Conservation (phyloP, 768 basidiomycete species). For the Boletus rubescentipes region DNA sequence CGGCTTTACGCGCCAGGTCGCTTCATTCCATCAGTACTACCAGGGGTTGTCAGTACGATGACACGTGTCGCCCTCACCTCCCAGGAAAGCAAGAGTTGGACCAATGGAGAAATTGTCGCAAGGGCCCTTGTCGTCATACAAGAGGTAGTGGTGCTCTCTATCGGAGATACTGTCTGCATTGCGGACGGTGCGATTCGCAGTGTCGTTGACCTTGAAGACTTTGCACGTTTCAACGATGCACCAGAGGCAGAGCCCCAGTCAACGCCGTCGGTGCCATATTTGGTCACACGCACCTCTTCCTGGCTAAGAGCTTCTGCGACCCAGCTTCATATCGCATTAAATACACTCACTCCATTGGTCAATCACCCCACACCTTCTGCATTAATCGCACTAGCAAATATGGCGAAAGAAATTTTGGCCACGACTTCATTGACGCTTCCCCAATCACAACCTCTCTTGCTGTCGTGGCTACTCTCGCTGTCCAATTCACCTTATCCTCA, state of each 20-base stretch:
- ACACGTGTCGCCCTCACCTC: conserved; percentile 65
- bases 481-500: conserved; percentile 56
- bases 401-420: conserved; percentile 55
- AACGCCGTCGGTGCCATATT: conserved; percentile 37
- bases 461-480: conserved; percentile 73
- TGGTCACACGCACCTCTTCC: conserved; percentile 59
- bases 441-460: conserved; percentile 61
- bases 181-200: conserved; percentile 55
- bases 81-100: conserved; percentile 59
- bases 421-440: conserved; percentile 63
- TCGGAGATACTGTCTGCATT: conserved; percentile 69
- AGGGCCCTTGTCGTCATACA: conserved; percentile 58
- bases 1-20: conserved; percentile 47
- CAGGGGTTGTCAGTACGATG: conserved; percentile 80
- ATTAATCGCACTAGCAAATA: conserved; percentile 51
- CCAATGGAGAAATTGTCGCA: conserved; percentile 66
- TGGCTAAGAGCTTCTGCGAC: conserved; percentile 84
- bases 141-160: conserved; percentile 49
- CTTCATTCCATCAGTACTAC: conserved; percentile 68
- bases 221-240: conserved; percentile 38
- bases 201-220: conserved; percentile 62
- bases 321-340: conserved; percentile 82
- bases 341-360: conserved; percentile 67
- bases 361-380: conserved; percentile 72
- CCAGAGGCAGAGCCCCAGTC: conserved; percentile 16